Evolutionary conservation across 331 rosid genomes (phyloP).

Genomic region (Dryas integrifolia): DNA sequence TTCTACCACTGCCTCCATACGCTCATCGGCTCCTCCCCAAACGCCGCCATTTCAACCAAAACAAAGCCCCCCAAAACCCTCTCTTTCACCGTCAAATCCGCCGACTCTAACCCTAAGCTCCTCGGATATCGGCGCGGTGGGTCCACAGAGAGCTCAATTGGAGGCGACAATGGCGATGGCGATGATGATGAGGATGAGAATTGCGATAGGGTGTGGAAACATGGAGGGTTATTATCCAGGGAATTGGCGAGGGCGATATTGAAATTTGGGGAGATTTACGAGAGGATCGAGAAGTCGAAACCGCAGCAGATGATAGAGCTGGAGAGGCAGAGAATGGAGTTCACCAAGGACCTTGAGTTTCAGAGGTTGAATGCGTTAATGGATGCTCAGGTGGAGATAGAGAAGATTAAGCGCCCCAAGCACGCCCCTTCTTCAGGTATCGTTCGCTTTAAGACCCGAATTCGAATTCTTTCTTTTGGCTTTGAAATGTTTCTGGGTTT

Average conservation of each 20-base stretch:
- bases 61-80: conserved; percentile 13
- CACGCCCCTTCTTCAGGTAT: conserved; percentile 26
- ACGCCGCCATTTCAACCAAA: conserved; percentile 15
- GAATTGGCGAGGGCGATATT: conserved; percentile 42
- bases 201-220: conserved; percentile 18
- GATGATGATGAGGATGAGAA: neutral
- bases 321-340: conserved; percentile 48
- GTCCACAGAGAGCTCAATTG: conserved; percentile 30
- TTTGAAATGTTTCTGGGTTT: neutral
- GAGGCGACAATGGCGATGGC: conserved; percentile 10
- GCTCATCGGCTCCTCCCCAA: conserved; percentile 27
- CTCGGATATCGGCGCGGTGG: neutral
- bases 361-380: conserved; percentile 49
- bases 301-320: conserved; percentile 35
- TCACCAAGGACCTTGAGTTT: conserved; percentile 42
- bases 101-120: conserved; percentile 14
- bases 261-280: conserved; percentile 46
- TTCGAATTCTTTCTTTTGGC: neutral
- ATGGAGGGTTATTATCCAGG: conserved; percentile 19
- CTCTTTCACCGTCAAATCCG: conserved; percentile 22
- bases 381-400: conserved; percentile 43
- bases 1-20: conserved; percentile 41
- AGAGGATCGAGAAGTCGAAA: conserved; percentile 43
- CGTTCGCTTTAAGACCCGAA: neutral
- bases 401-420: conserved; percentile 38